These are phyloP conservation scores for Diaporthe sp. DNA, from an alignment of 2,329 filamentous ascomycete species.

Conservation along the genomic window DNA sequence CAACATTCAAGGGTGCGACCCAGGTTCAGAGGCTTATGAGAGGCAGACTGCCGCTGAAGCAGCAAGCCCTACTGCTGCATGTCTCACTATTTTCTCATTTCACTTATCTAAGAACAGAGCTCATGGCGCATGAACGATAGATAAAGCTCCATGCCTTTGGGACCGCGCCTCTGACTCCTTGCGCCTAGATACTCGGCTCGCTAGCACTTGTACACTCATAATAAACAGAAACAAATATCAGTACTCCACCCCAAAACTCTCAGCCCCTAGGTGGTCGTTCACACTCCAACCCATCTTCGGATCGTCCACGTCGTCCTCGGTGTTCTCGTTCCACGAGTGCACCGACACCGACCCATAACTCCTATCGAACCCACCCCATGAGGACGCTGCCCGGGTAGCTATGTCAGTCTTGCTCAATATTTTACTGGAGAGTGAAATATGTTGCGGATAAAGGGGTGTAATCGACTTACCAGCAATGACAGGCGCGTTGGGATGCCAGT, in stretches of 20 bases:
- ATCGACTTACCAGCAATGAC: slow-evolving; percentile 74
- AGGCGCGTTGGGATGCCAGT: slow-evolving; percentile 90
- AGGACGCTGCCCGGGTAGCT: slow-evolving; percentile 71
- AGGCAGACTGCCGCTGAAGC: neutral
- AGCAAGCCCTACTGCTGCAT: neutral
- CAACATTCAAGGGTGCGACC: neutral
- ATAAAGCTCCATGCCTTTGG: neutral
- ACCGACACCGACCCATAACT: slow-evolving; percentile 81
- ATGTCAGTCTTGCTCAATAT: neutral
- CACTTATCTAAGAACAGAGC: neutral
- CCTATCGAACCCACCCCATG: slow-evolving; percentile 84
- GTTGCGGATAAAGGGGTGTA: neutral
- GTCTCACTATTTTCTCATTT: neutral
- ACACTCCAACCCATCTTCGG: slow-evolving; percentile 71
- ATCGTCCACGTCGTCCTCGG: slow-evolving; percentile 73
- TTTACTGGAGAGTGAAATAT: too few relatives aligned
- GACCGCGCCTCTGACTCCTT: neutral
- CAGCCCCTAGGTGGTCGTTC: slow-evolving; percentile 66
- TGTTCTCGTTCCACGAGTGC: slow-evolving; percentile 81
- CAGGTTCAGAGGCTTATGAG: neutral
- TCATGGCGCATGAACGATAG: neutral
- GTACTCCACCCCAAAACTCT: slow-evolving; percentile 9
- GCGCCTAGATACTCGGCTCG: neutral
- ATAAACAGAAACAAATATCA: too few relatives aligned
- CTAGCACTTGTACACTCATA: neutral